Evolutionary conservation across 83 land plant species (phyloP).

Genomic region (Larix sibirica): DNA sequence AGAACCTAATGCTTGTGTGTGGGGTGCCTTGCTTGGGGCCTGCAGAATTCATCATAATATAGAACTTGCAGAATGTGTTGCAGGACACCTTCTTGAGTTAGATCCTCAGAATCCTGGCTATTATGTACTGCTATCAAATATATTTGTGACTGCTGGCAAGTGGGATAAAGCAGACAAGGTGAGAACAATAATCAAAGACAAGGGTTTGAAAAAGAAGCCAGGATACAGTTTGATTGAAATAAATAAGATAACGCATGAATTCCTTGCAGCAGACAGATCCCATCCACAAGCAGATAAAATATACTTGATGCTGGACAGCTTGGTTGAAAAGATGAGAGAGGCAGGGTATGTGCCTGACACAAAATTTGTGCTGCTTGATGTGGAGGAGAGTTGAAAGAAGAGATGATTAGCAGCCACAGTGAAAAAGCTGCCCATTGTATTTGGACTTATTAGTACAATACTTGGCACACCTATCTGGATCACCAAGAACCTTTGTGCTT

Average conservation of each 20-base stretch:
- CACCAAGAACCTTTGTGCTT: too few relatives aligned
- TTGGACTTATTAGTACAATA: too few relatives aligned
- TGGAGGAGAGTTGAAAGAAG: too few relatives aligned
- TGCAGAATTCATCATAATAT: conserved; percentile 4
- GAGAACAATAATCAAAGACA: not conserved
- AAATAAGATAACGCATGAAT: not conserved
- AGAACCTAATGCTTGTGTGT: not conserved
- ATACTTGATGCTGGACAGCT: too few relatives aligned
- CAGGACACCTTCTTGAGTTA: not conserved
- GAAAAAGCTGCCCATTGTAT: too few relatives aligned
- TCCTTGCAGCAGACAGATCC: not conserved
- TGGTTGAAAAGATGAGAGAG: too few relatives aligned
- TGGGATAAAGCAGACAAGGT: not conserved
- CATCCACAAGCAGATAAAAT: not conserved
- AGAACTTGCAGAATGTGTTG: conserved; percentile 1
- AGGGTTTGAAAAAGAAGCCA: not conserved
- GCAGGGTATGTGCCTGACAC: too few relatives aligned
- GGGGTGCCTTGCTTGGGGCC: conserved; percentile 23
- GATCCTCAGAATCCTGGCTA: not conserved
- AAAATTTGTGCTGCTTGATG: too few relatives aligned
- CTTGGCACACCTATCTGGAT: too few relatives aligned
- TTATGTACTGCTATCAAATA: conserved; percentile 7
- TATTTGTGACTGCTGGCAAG: not conserved
- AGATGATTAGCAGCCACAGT: too few relatives aligned
- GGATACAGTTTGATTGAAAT: conserved; percentile 8